phyloP scores from a whole-genome alignment of 2,329 filamentous ascomycete species.

The Claviceps africana region DNA sequence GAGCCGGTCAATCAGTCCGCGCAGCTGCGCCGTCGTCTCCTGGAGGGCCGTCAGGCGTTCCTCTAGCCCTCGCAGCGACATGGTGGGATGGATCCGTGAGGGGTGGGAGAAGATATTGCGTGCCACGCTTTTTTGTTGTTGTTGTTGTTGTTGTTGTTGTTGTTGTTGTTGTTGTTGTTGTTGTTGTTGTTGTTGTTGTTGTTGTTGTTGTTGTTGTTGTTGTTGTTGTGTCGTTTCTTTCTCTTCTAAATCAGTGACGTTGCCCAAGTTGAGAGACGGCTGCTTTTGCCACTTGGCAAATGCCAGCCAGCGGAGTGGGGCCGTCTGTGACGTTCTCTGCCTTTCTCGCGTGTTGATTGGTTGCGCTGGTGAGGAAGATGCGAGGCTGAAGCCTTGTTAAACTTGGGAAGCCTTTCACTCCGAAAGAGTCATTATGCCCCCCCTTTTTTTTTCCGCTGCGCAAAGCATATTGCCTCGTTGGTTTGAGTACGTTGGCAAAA shows the following conservation, averaged over 20 bases:
- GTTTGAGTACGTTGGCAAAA: neutral
- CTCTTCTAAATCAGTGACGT: too few relatives aligned
- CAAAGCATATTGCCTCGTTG: neutral
- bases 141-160: too few relatives aligned
- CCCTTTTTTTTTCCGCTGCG: too few relatives aligned
- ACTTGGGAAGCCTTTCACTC: neutral
- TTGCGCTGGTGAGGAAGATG: neutral
- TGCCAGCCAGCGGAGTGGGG: neutral
- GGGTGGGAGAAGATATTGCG: too few relatives aligned
- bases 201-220: too few relatives aligned
- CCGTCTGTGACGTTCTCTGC: neutral
- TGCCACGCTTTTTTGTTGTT: too few relatives aligned
- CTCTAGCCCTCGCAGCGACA: slow-evolving; percentile 48
- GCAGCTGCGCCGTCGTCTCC: slow-evolving; percentile 45
- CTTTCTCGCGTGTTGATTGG: neutral
- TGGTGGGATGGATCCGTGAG: slow-evolving; percentile 11
- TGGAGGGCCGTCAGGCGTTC: slow-evolving; percentile 45
- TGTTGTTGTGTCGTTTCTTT: too few relatives aligned
- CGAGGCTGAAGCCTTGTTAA: neutral
- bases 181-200: too few relatives aligned
- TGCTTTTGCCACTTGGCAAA: slow-evolving; percentile 2
- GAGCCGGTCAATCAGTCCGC: slow-evolving; percentile 45
- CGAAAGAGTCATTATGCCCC: too few relatives aligned
- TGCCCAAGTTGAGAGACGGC: neutral
- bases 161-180: too few relatives aligned